Conservation (phyloP, 2,329 filamentous ascomycete species). For the Tolypocladium cylindrosporum region DNA sequence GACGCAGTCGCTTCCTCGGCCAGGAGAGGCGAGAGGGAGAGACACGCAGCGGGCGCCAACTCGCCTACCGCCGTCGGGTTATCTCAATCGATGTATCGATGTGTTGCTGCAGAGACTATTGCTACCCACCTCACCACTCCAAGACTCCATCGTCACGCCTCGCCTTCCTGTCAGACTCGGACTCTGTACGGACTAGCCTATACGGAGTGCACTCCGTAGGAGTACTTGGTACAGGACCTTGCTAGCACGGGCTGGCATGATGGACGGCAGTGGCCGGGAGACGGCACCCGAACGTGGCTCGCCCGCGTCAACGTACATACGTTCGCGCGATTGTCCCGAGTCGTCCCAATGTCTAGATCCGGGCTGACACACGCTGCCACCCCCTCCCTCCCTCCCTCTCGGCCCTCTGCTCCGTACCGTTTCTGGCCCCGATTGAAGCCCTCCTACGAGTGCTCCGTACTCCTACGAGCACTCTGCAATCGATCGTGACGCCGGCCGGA, state of each 20-base stretch:
- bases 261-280: conserved; percentile 1
- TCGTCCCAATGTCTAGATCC: not conserved
- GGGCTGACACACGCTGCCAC: not conserved
- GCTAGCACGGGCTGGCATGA: not conserved
- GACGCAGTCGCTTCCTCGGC: not conserved
- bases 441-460: too few species aligned
- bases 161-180: not conserved
- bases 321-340: not conserved
- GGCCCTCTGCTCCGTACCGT: not conserved
- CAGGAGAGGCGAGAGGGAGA: not conserved
- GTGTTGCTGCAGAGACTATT: not conserved
- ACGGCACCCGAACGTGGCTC: conserved; percentile 7
- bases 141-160: not conserved
- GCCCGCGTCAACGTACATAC: not conserved
- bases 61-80: not conserved
- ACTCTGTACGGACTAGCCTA: too few species aligned
- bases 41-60: not conserved
- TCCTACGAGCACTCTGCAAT: not conserved
- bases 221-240: not conserved
- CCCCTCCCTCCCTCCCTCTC: not conserved
- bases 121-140: not conserved
- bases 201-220: not conserved
- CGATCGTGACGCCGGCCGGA: not conserved
- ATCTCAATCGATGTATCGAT: not conserved
- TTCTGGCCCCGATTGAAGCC: not conserved